These are phyloP conservation scores for Panicum hallii DNA, from an alignment of 202 grass and related monocot species.

Conservation along the genomic window DNA sequence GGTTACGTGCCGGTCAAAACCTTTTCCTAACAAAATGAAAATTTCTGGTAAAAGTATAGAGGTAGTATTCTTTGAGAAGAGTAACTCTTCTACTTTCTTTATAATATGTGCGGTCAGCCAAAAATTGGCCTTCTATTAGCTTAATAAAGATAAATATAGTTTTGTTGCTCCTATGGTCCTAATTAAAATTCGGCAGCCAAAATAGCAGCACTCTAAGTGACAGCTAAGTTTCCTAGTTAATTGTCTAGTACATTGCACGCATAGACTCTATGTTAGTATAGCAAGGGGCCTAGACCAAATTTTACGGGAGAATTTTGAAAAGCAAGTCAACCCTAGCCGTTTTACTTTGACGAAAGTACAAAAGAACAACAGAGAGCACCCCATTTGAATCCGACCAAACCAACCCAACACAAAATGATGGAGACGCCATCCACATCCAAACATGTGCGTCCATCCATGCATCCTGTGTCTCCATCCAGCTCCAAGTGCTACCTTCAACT, in stretches of 20 bases:
- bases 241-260: not conserved
- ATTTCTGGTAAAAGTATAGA: too few relatives aligned
- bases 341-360: constrained; percentile 26
- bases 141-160: not conserved
- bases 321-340: constrained; percentile 24
- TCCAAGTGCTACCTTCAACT: constrained; percentile 5
- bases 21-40: too few relatives aligned
- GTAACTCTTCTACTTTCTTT: too few relatives aligned
- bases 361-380: constrained; percentile 4
- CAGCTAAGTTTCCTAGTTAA: not conserved
- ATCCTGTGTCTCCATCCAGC: not conserved
- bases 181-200: not conserved
- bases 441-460: constrained; percentile 18
- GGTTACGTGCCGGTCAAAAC: too few relatives aligned
- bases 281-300: not conserved
- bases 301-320: not conserved
- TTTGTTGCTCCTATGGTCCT: not conserved
- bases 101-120: not conserved
- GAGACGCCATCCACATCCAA: constrained; percentile 7
- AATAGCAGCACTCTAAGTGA: not conserved
- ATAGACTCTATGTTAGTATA: not conserved
- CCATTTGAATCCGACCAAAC: constrained; percentile 59
- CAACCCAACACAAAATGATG: constrained; percentile 36
- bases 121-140: not conserved
- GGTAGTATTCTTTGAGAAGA: too few relatives aligned